Conservation (phyloP, 345 rosid genomes). For the Gynandropsis gynandra region DNA sequence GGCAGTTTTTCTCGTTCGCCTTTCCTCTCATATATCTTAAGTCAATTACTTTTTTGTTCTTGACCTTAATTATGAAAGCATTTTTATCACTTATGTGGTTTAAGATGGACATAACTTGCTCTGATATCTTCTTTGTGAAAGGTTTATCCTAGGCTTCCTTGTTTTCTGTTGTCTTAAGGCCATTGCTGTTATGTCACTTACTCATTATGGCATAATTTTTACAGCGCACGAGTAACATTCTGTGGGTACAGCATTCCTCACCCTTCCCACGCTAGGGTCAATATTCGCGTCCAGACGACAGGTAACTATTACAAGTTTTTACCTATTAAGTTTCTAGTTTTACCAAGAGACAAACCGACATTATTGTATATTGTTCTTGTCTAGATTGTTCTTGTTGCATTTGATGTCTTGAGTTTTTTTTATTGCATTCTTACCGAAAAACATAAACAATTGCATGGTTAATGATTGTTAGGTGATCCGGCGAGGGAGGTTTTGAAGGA, state of each 20-base stretch:
- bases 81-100: background rate
- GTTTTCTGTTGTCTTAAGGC: background rate
- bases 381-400: background rate
- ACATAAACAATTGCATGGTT: background rate
- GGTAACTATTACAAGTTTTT: conserved; percentile 34
- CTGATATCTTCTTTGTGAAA: background rate
- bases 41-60: too few relatives aligned
- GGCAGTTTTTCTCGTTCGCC: too few relatives aligned
- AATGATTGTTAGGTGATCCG: conserved; percentile 51
- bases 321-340: background rate
- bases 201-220: conserved; percentile 16
- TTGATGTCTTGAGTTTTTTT: background rate
- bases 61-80: too few relatives aligned
- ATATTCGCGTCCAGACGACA: conserved; percentile 80
- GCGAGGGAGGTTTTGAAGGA: conserved; percentile 82
- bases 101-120: background rate
- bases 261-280: conserved; percentile 79
- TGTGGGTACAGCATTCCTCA: conserved; percentile 86
- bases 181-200: conserved; percentile 10
- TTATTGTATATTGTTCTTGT: too few relatives aligned
- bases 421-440: background rate
- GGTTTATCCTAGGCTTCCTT: background rate
- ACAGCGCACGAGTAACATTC: conserved; percentile 71
- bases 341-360: background rate
- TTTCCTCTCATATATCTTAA: too few relatives aligned